Conservation (phyloP, 2,329 filamentous ascomycete species). For the Fusarium pseudoanthophilum region DNA sequence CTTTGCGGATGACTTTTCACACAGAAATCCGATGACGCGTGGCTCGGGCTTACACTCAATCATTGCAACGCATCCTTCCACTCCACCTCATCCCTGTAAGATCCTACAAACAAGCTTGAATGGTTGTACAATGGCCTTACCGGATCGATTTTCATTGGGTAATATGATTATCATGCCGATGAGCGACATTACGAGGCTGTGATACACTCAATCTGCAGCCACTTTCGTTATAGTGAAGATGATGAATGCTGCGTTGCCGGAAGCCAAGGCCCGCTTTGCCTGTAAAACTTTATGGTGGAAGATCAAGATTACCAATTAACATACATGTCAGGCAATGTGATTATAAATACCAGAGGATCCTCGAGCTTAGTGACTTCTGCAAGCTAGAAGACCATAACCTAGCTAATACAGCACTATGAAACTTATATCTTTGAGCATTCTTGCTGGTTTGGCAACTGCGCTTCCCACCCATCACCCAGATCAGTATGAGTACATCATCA, state of each 20-base stretch:
- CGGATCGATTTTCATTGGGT: neutral
- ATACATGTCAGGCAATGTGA: rapidly evolving
- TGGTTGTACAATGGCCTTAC: rapidly evolving
- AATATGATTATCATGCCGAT: rapidly evolving
- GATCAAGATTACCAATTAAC: neutral
- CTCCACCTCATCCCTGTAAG: neutral
- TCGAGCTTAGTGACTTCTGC: rapidly evolving
- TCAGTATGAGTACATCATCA: constrained; percentile 66
- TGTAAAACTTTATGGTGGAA: rapidly evolving
- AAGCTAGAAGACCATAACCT: neutral
- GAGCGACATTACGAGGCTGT: neutral
- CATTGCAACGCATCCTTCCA: neutral
- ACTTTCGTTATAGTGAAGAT: neutral
- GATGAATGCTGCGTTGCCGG: neutral
- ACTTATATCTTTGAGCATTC: neutral
- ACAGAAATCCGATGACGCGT: constrained; percentile 22
- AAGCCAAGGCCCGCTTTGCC: neutral
- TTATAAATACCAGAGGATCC: neutral
- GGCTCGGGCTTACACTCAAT: neutral
- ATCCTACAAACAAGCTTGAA: constrained; percentile 2
- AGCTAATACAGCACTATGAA: neutral
- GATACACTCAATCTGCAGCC: too few relatives aligned
- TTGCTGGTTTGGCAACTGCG: neutral
- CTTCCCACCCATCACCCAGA: neutral
- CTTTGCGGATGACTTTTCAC: neutral